These are phyloP conservation scores for Oryza rufipogon DNA, from an alignment of 176 grass and related monocot species.

Conservation along the genomic window DNA sequence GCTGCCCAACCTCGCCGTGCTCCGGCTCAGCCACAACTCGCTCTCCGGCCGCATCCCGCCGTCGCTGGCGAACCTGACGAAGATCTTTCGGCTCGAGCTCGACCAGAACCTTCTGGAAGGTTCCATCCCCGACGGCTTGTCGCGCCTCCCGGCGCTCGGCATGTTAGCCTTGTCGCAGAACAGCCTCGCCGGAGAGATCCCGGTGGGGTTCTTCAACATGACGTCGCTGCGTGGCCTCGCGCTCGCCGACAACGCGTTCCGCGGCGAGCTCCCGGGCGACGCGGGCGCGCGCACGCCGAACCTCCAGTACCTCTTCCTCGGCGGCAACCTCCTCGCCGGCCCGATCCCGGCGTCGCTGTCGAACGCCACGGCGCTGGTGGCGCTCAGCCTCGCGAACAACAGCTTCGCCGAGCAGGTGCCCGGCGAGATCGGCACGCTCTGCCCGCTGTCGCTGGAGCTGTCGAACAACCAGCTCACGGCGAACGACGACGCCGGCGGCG, in stretches of 20 bases:
- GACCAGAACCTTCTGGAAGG: conserved; percentile 17
- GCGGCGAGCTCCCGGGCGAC: conserved; percentile 12
- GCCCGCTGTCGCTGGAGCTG: neutral
- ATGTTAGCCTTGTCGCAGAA: neutral
- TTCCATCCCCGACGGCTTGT: neutral
- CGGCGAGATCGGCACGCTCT: conserved; percentile 33
- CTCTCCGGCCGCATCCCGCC: conserved; percentile 30
- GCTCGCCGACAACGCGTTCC: conserved; percentile 40
- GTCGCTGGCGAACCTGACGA: conserved; percentile 10
- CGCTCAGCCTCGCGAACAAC: conserved; percentile 39
- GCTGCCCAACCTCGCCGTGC: neutral
- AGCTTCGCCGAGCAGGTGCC: conserved; percentile 53
- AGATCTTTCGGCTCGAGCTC: neutral
- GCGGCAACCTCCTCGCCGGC: conserved; percentile 42
- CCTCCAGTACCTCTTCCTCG: conserved; percentile 30
- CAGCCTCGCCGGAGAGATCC: conserved; percentile 33
- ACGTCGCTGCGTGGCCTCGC: conserved; percentile 29
- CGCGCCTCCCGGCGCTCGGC: neutral
- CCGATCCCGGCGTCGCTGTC: conserved; percentile 46
- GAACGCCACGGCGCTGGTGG: neutral
- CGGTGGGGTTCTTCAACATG: conserved; percentile 38
- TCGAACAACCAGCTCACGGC: conserved; percentile 31
- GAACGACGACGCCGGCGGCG: neutral
- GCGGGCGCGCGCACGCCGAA: conserved; percentile 26
- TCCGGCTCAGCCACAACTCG: neutral